These are phyloP conservation scores for Westerdykella sp. DNA, from an alignment of 2,329 filamentous ascomycete genomes.

Conservation along the genomic window DNA sequence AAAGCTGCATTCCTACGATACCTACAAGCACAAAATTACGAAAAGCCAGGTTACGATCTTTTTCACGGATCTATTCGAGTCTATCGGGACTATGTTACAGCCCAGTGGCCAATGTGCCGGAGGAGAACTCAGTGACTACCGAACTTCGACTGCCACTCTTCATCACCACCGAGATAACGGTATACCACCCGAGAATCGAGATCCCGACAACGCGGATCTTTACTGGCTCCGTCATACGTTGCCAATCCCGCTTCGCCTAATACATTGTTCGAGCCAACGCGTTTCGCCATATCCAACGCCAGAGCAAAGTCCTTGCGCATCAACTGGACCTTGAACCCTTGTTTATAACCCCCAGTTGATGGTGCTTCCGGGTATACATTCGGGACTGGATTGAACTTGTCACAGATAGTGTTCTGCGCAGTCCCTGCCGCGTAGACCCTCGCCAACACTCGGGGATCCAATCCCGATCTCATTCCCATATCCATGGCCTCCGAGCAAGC, in stretches of 20 bases:
- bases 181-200: slow-evolving; percentile 54
- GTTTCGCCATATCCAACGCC: slow-evolving; percentile 50
- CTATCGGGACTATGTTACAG: not conserved
- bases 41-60: too few species aligned
- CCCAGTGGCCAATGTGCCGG: not conserved
- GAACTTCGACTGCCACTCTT: slow-evolving; percentile 12
- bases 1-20: not conserved
- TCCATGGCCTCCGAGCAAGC: slow-evolving; percentile 54
- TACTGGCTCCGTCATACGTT: slow-evolving; percentile 48
- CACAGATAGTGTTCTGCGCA: slow-evolving; percentile 48
- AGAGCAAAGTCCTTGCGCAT: slow-evolving; percentile 56
- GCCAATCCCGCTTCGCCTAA: slow-evolving; percentile 47
- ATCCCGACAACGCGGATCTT: slow-evolving; percentile 48
- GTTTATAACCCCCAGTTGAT: slow-evolving; percentile 45
- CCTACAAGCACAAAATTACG: too few species aligned
- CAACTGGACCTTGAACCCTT: slow-evolving; percentile 54
- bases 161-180: slow-evolving; percentile 48
- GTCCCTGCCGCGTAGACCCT: slow-evolving; percentile 49
- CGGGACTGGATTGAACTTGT: slow-evolving; percentile 49
- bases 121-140: not conserved
- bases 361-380: slow-evolving; percentile 46
- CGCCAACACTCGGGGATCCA: slow-evolving; percentile 50
- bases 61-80: not conserved
- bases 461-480: slow-evolving; percentile 53
- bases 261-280: slow-evolving; percentile 46